Evolutionary conservation across 1,284 basidiomycete genomes (phyloP), one percentile per base, ranked within the genome.

Genomic region (Dichomitus squalens): DNA sequence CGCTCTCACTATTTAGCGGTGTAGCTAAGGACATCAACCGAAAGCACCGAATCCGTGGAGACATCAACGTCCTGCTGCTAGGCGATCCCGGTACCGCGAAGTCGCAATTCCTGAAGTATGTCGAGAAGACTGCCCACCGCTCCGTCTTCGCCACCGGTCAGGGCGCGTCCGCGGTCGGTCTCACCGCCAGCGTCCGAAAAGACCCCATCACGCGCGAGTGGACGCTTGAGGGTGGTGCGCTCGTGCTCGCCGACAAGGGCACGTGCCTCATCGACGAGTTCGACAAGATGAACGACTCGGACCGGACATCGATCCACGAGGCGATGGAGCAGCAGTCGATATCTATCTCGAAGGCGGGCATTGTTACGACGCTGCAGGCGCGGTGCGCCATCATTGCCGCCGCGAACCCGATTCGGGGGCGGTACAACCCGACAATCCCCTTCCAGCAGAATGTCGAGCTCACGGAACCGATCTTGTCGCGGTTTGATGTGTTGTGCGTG

Each of bases 241-340:
- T 99, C 9, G 97, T 99, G 38, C 81, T 99, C 23, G 97, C 96
- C 0, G 96, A 99, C 78, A 98, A 98, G 78, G 96, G 96, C n/a
- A 93, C 92, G 35, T 99, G 97, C 69, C 79, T 99, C 33, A 99
- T 99, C 66, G 96, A 99, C 76, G 97, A 99, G 76, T 99, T 99
- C 73, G 96, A 99, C 81, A 99, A 99, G 82, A 99, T 99, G 96
- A 99, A 99, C 77, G 96, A 99, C 68, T 86, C 93, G 31, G 94
- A 96, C 74, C 83, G 95, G 63, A 98, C 96, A 11, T 98, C 95
- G 7, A 99, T 99, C 68, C 97, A 99, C 79, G 96, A 99, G 74
- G 97, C 97, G 2, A 99, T 99, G 96, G 96, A 99, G 73, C 96
- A 99, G 75, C 96, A 99, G 72, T 92, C 92, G n/a, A 99, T 99